Conservation (phyloP, 768 basidiomycete genomes). For the Lepiota subincarnata region DNA sequence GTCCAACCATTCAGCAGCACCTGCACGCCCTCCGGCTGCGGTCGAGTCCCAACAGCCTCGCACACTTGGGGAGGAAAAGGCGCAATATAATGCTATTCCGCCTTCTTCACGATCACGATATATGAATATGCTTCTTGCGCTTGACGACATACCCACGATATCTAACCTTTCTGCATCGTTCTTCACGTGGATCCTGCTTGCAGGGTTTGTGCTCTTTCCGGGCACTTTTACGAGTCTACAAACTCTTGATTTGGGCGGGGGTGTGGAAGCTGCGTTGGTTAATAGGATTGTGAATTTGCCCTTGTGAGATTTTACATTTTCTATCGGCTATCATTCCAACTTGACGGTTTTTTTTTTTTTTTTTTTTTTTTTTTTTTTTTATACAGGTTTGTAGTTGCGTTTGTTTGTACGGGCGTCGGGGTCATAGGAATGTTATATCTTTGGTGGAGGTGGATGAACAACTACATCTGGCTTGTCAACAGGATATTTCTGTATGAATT, state of each 20-base stretch:
- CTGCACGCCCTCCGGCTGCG: slow-evolving; percentile 7
- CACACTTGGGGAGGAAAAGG: slow-evolving; percentile 5
- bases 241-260: slow-evolving; percentile 23
- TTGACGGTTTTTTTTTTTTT: no score
- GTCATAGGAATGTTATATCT: slow-evolving; percentile 51
- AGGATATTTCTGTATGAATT: slow-evolving; percentile 51
- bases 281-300: slow-evolving; percentile 37
- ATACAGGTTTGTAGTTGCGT: slow-evolving; percentile 51
- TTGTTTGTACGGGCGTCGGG: slow-evolving; percentile 52
- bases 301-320: slow-evolving; percentile 32
- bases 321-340: no score
- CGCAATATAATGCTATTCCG: slow-evolving; percentile 7
- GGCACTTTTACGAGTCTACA: slow-evolving; percentile 54
- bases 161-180: slow-evolving; percentile 51
- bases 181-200: slow-evolving; percentile 61
- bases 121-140: slow-evolving; percentile 57
- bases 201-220: slow-evolving; percentile 60
- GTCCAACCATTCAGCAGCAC: neutral
- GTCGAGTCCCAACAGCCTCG: slow-evolving; percentile 6
- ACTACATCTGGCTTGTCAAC: slow-evolving; percentile 57
- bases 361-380: no score
- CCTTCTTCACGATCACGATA: slow-evolving; percentile 33
- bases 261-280: slow-evolving; percentile 29
- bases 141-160: slow-evolving; percentile 49
- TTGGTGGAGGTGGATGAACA: slow-evolving; percentile 56